Conservation (phyloP, 2,329 filamentous ascomycete genomes). For the Macrophomina pseudophaseolina region DNA sequence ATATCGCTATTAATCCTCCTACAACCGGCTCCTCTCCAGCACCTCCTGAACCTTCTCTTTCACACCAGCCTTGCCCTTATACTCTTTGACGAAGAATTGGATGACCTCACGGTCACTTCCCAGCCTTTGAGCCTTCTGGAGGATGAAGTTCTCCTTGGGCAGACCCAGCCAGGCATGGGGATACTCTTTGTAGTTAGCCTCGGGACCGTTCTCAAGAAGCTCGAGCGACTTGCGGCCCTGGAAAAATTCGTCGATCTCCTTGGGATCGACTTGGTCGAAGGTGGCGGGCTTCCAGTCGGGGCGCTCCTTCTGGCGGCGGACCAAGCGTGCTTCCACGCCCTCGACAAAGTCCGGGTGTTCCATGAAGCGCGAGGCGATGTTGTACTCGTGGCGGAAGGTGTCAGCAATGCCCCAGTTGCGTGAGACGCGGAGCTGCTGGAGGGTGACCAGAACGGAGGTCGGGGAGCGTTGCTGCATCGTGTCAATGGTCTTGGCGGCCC, state of each 20-base stretch:
- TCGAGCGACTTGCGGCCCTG: constrained; percentile 55
- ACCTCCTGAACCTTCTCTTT: constrained; percentile 69
- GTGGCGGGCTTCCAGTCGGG: constrained; percentile 79
- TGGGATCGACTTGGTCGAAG: constrained; percentile 67
- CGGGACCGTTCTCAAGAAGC: constrained; percentile 60
- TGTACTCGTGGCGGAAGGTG: constrained; percentile 84
- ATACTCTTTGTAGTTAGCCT: constrained; percentile 70
- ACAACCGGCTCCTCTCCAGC: constrained; percentile 42
- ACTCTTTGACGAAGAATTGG: constrained; percentile 45
- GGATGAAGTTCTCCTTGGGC: constrained; percentile 71
- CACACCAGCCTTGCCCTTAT: constrained; percentile 53
- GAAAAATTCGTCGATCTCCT: constrained; percentile 74
- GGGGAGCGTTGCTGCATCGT: constrained; percentile 82
- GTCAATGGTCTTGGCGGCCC: constrained; percentile 78
- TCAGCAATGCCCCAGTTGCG: constrained; percentile 78
- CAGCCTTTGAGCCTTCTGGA: constrained; percentile 36
- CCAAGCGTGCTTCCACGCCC: constrained; percentile 82
- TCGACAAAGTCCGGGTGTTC: constrained; percentile 86
- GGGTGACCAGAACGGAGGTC: constrained; percentile 81
- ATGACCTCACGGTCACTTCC: constrained; percentile 45
- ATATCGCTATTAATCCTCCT: not conserved
- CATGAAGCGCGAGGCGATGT: constrained; percentile 90
- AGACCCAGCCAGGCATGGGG: constrained; percentile 73
- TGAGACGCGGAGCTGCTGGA: constrained; percentile 81
- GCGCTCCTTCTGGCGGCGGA: constrained; percentile 68